These are phyloP conservation scores for Coniferiporia weirii DNA, from an alignment of 1,284 basidiomycete genomes.

Conservation along the genomic window DNA sequence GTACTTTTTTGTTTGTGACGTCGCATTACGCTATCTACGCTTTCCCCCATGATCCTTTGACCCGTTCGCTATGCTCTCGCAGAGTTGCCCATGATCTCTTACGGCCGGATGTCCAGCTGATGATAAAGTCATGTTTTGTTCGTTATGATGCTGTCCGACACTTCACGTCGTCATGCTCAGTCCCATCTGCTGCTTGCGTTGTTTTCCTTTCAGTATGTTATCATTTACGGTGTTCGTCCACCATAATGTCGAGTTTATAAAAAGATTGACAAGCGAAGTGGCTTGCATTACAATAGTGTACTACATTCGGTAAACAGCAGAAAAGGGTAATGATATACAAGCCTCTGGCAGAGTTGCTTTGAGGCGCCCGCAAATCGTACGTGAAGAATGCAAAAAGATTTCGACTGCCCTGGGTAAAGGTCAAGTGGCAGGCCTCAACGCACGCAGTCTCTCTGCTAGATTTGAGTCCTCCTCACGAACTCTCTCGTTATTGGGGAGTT, in stretches of 20 bases:
- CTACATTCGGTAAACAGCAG: not conserved
- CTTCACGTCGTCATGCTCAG: constrained; percentile 2
- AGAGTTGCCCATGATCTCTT: not conserved
- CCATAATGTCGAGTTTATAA: not conserved
- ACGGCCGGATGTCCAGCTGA: not conserved
- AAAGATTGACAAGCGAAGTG: not conserved
- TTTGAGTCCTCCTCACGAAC: constrained; percentile 74
- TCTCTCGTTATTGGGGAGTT: constrained; percentile 50
- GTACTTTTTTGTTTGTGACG: not conserved
- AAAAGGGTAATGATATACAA: constrained; percentile 1
- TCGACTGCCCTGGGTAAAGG: not conserved
- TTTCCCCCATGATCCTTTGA: not conserved
- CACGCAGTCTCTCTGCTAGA: constrained; percentile 76
- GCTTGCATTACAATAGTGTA: not conserved
- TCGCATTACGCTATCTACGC: constrained; percentile 11
- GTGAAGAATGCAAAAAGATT: too few species aligned
- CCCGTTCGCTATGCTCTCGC: constrained; percentile 2
- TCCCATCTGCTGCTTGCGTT: not conserved
- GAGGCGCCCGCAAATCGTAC: too few species aligned
- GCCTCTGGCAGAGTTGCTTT: not conserved
- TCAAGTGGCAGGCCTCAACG: constrained; percentile 72
- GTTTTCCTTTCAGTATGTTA: not conserved
- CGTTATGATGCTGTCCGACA: not conserved
- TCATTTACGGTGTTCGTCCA: not conserved
- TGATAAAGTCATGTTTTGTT: not conserved